Evolutionary conservation across 331 rosid genomes (phyloP), one percentile per base, ranked within the genome.

Genomic region (Rosa hybrid): DNA sequence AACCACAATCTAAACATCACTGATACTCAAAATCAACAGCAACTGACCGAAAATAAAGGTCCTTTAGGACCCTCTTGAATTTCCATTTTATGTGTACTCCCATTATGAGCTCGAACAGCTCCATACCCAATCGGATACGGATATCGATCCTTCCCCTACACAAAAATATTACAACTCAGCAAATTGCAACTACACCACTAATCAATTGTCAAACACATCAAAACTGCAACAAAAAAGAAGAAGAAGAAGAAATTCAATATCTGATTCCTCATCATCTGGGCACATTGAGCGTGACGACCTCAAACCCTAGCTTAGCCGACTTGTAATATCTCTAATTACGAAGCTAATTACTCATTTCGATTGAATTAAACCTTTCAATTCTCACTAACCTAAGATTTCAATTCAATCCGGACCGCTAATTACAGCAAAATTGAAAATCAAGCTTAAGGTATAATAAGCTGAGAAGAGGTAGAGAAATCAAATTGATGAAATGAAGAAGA

Each of bases 71-170:
- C 97, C 85, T 94, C 97, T n/a, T 81, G 89, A 71, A 94, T 88
- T 79, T 94, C 94, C 93, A 90, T 88, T 83, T 85, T 91, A 77
- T 88, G 88, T 18, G 83, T 81, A 65, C 68, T 84, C 76, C 96
- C 97, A 81, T 90, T 88, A 72, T 85, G 88, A 82, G 87, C 90
- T 80, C 94, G 91, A 86, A 82, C 70, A 67, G 88, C 97, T 81
- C 78, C 82, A 81, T 91, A 92, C 64, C 94, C 97, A 77, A 92
- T 87, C 6, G 92, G 97, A 92, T 92, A 94, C 27, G 97, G 97
- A 88, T 88, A 91, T 12, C 98, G 93, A 80, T 92, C 98, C 83
- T 92, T 94, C 63, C 97, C 96, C 97, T 93, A 73, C 67, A 87
- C 72, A 11, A 13, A 62, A 54, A 59, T 5, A 42, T 2, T 11